Percentiles rank a stretch among this genome's conserved stretches.
Conservation (phyloP, 495 filamentous ascomycete genomes). For the Penicillium egyptiacum region DNA sequence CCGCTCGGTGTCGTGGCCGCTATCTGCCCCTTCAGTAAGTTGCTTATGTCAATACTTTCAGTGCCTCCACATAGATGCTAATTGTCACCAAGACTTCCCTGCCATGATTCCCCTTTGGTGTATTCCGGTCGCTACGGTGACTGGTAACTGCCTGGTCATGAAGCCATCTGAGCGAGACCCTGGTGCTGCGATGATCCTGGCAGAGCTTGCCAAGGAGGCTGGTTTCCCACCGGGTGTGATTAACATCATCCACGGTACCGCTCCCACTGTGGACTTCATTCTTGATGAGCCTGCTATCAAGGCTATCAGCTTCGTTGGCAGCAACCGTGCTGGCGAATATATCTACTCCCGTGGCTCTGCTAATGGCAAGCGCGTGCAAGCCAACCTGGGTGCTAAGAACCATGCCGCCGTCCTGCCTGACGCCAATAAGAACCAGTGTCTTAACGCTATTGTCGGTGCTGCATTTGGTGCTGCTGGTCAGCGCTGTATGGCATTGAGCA, state of each 20-base stretch:
- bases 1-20: constrained; percentile 92
- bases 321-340: constrained; percentile 96
- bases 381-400: constrained; percentile 98
- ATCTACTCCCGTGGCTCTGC: constrained; percentile 89
- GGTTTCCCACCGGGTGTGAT: constrained; percentile 93
- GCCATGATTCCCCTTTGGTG: constrained; percentile 99
- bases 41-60: background rate
- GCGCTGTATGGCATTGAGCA: constrained; percentile 96
- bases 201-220: constrained; percentile 85
- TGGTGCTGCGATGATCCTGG: constrained; percentile 97
- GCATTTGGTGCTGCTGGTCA: constrained; percentile 97
- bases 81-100: constrained; percentile 72
- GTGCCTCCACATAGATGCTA: constrained; percentile 14
- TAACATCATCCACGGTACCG: constrained; percentile 90
- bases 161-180: constrained; percentile 98
- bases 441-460: constrained; percentile 92
- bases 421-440: constrained; percentile 95
- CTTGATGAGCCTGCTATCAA: constrained; percentile 95
- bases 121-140: constrained; percentile 90
- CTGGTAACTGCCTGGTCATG: constrained; percentile 89
- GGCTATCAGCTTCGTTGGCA: constrained; percentile 96
- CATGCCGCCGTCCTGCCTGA: constrained; percentile 94
- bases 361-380: constrained; percentile 92
- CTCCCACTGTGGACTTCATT: constrained; percentile 94
- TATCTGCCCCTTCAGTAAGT: constrained; percentile 97